These are phyloP conservation scores for Penicillium sclerotigenum DNA, from an alignment of 2,329 filamentous ascomycete species.

Conservation along the genomic window DNA sequence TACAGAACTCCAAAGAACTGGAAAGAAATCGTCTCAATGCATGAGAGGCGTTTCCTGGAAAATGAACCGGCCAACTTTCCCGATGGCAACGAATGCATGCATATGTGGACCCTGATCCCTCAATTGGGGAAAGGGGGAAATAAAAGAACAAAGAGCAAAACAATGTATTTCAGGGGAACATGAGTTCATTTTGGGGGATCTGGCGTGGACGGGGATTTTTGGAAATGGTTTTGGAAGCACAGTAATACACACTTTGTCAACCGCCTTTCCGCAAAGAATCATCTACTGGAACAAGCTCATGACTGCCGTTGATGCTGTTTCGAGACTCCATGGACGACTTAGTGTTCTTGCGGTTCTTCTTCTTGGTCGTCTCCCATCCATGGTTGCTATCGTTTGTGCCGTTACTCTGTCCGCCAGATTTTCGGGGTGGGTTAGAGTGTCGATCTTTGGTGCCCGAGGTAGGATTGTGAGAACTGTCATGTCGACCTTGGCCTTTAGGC, in stretches of 20 bases:
- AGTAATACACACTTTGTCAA: slow-evolving; percentile 23
- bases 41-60: slow-evolving; percentile 5
- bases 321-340: slow-evolving; percentile 36
- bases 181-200: slow-evolving; percentile 1
- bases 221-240: no score
- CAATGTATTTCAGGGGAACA: slow-evolving; percentile 4
- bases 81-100: slow-evolving; percentile 10
- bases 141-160: slow-evolving; percentile 3
- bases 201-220: no score
- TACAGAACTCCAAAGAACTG: slow-evolving; percentile 19
- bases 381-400: slow-evolving; percentile 26
- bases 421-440: slow-evolving; percentile 28
- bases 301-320: slow-evolving; percentile 27
- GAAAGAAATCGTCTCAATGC: slow-evolving; percentile 9
- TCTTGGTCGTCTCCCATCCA: slow-evolving; percentile 47
- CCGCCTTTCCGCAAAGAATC: slow-evolving; percentile 47
- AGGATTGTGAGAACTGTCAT: slow-evolving; percentile 23
- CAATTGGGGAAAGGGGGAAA: neutral
- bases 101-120: slow-evolving; percentile 9
- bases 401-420: slow-evolving; percentile 25
- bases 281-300: slow-evolving; percentile 42
- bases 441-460: slow-evolving; percentile 28
- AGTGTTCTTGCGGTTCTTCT: slow-evolving; percentile 39
- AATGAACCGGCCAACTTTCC: slow-evolving; percentile 8
- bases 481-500: slow-evolving; percentile 31